These are phyloP conservation scores for Keithomyces neogunnii DNA, from an alignment of 2,329 filamentous ascomycete genomes.

Conservation along the genomic window DNA sequence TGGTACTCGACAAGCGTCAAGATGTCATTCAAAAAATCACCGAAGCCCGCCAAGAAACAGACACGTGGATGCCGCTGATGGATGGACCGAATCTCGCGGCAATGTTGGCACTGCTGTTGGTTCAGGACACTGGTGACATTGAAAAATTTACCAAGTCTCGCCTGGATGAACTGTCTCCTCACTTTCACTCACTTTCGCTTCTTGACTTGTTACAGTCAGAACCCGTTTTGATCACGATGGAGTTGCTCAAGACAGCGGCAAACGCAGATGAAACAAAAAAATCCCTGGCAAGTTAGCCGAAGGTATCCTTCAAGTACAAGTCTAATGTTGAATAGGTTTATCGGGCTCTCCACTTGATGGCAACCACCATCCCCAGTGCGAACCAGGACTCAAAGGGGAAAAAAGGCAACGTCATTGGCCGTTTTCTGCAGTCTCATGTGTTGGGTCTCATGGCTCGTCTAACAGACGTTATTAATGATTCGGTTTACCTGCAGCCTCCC, in stretches of 20 bases:
- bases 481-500: constrained; percentile 41
- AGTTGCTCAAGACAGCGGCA: constrained; percentile 72
- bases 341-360: constrained; percentile 39
- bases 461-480: constrained; percentile 69
- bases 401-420: constrained; percentile 51
- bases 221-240: constrained; percentile 65
- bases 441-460: constrained; percentile 81
- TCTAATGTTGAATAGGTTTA: constrained; percentile 33
- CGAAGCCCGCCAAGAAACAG: constrained; percentile 61
- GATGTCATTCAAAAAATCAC: constrained; percentile 78
- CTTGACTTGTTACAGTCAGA: constrained; percentile 64
- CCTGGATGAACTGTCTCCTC: constrained; percentile 58
- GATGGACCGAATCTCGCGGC: constrained; percentile 48
- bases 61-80: constrained; percentile 48
- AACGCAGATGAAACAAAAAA: constrained; percentile 54
- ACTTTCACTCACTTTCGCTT: constrained; percentile 60
- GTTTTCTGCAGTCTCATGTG: constrained; percentile 75
- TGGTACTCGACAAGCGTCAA: constrained; percentile 69
- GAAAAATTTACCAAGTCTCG: constrained; percentile 61
- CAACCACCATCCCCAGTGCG: constrained; percentile 28
- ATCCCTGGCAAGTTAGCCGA: constrained; percentile 40
- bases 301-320: neutral
- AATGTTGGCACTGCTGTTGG: constrained; percentile 50
- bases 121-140: constrained; percentile 46
- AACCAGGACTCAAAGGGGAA: constrained; percentile 36